phyloP scores from a whole-genome alignment of 2,329 filamentous ascomycete species.

The Colletotrichum simmondsii region DNA sequence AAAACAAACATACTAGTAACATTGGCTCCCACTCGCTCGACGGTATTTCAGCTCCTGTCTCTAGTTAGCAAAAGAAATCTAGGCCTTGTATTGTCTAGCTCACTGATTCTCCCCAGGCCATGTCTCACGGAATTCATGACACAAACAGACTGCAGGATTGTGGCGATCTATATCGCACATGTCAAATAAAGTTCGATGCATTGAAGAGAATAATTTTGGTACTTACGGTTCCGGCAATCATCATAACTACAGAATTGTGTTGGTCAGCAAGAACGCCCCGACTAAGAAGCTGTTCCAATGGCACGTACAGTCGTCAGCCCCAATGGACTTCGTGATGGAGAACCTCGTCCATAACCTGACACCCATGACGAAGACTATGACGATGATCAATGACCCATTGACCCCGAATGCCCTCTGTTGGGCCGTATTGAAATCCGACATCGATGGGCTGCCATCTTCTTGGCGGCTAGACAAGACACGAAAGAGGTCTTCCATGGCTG shows the following conservation, averaged over 20 bases:
- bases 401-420: not conserved
- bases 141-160: not conserved
- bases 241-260: not conserved
- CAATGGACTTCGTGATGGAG: conserved; percentile 8
- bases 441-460: too few relatives aligned
- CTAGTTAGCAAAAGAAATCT: not conserved
- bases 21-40: conserved; percentile 6
- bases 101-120: too few relatives aligned
- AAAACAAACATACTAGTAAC: not conserved
- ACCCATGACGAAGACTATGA: conserved; percentile 4
- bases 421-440: not conserved
- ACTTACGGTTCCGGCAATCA: conserved; percentile 7
- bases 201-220: not conserved
- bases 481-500: too few relatives aligned
- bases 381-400: conserved; percentile 16
- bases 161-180: not conserved
- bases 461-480: too few relatives aligned
- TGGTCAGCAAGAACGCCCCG: not conserved
- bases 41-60: conserved; percentile 2
- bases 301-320: conserved; percentile 5
- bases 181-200: not conserved
- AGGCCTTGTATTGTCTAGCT: not conserved
- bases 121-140: too few relatives aligned
- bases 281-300: not conserved
- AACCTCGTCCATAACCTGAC: conserved; percentile 13